These are phyloP conservation scores for Capsicum baccatum DNA, from an alignment of 257 asterid species.

Conservation along the genomic window DNA sequence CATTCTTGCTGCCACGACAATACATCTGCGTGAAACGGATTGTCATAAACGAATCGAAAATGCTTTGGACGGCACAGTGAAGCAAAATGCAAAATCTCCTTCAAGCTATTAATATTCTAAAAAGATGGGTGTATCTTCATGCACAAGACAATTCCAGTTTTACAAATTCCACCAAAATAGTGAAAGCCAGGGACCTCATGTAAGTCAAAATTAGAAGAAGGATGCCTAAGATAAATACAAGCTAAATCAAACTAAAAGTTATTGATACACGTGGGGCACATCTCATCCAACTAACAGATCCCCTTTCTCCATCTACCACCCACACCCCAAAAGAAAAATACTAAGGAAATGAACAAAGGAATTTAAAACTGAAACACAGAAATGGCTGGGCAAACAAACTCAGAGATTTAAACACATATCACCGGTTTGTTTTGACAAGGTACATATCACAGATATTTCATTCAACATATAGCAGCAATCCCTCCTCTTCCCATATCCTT, in stretches of 20 bases:
- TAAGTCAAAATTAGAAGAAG: not conserved
- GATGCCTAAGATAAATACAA: not conserved
- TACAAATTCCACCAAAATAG: conserved; percentile 5
- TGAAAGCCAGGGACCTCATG: not conserved
- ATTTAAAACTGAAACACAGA: not conserved
- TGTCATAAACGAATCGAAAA: not conserved
- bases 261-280: not conserved
- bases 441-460: not conserved
- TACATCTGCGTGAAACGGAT: conserved; percentile 58
- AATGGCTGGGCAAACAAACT: conserved; percentile 5
- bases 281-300: conserved; percentile 21
- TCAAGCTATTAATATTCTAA: not conserved
- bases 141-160: conserved; percentile 15
- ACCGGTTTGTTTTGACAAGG: not conserved
- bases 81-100: conserved; percentile 16
- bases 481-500: conserved; percentile 7
- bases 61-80: not conserved
- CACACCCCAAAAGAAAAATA: not conserved
- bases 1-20: conserved; percentile 96
- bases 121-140: conserved; percentile 1
- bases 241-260: not conserved
- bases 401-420: not conserved
- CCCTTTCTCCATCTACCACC: not conserved
- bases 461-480: not conserved
- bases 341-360: conserved; percentile 10